These are phyloP conservation scores for Wallacemonas sp. DNA, from an alignment of 208 protist genomes.

Conservation along the genomic window DNA sequence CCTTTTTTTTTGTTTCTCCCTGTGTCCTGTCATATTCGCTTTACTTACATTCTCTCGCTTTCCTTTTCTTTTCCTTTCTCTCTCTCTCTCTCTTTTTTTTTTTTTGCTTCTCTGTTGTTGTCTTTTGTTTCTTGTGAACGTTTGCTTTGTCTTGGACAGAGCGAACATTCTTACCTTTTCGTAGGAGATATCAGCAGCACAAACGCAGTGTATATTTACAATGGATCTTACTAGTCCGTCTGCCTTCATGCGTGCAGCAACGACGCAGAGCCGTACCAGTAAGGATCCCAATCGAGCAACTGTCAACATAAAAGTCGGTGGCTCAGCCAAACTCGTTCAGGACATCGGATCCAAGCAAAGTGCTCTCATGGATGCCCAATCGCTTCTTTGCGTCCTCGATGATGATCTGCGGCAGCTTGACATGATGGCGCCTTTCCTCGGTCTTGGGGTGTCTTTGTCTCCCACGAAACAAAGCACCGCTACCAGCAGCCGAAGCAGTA, in stretches of 20 bases:
- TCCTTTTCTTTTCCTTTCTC: slow-evolving; percentile 6
- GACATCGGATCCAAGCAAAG: slow-evolving; percentile 8
- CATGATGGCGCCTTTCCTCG: slow-evolving; percentile 10
- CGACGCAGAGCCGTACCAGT: slow-evolving; percentile 8
- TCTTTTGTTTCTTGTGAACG: too few species aligned
- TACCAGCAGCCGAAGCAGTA: too few species aligned
- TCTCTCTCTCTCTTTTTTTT: slow-evolving; percentile 9
- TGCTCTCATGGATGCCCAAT: slow-evolving; percentile 19
- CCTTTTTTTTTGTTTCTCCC: too few species aligned
- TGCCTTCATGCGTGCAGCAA: slow-evolving; percentile 1
- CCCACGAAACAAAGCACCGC: not conserved
- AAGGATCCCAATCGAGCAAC: not conserved
- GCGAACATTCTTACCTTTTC: too few species aligned
- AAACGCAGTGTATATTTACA: too few species aligned
- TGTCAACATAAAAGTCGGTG: slow-evolving; percentile 19
- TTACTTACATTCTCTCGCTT: not conserved
- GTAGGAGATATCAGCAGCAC: too few species aligned
- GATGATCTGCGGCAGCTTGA: slow-evolving; percentile 28
- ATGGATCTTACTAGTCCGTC: slow-evolving; percentile 9
- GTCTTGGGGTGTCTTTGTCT: not conserved
- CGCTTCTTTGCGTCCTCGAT: slow-evolving; percentile 21
- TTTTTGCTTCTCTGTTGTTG: not conserved
- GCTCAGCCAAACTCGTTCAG: slow-evolving; percentile 3
- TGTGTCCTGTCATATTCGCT: not conserved
- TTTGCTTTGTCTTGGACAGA: too few species aligned